Base-by-base conservation (phyloP, 1,284 basidiomycete species). In the Ceratobasidium sp. region DNA sequence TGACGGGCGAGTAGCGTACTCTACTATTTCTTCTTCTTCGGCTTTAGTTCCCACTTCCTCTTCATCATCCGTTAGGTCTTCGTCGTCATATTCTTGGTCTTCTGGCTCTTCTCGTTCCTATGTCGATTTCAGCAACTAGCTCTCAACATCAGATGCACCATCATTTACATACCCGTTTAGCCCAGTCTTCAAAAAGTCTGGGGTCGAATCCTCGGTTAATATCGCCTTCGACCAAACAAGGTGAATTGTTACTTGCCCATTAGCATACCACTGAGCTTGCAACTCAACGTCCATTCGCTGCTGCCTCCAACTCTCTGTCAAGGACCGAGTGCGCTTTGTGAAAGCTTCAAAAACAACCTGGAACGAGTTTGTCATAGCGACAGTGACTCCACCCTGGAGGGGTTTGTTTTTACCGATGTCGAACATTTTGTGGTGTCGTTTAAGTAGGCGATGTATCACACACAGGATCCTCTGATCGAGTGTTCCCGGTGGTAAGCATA, bases 351-450 rank as follows among this genome's bases (percentile, higher is more conserved):
- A 71, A 36, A 71, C 59, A 29, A 71, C 67, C 9, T 71, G 54
- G 56, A 71, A 50, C 27, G 67, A 71, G 22, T n/a, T 41, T 17
- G 41, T 27, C 67, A 71, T 71, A 1, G 54, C 22, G 45, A 71
- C 15, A 9, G 56, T 60, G 17, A 71, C 45, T 1, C 67, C 67
- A 14, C 59, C 56, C 45, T 60, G 67, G 7, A 71, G 54, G 24
- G 67, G 67, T n/a, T 71, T 71, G 36, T 59, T 54, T 29, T 71
- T 71, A 22, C 48, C 67, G 29, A 71, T 71, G 33, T 71, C 67
- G 24, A 71, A 71, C 44, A 60, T 71, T 29, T 71, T 71, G 45
- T 71, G 67, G 31, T 71, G 67, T n/a, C 56, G 45, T 29, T 71
- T 71, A 4, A 71, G 51, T 6, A 71, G 29, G 0, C 56, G 67